Percentiles rank a stretch among this genome's conserved stretches.
These are phyloP conservation scores for Blastobotrys malaysiensis DNA, from an alignment of 1,139 yeast genomes.

Conservation along the genomic window DNA sequence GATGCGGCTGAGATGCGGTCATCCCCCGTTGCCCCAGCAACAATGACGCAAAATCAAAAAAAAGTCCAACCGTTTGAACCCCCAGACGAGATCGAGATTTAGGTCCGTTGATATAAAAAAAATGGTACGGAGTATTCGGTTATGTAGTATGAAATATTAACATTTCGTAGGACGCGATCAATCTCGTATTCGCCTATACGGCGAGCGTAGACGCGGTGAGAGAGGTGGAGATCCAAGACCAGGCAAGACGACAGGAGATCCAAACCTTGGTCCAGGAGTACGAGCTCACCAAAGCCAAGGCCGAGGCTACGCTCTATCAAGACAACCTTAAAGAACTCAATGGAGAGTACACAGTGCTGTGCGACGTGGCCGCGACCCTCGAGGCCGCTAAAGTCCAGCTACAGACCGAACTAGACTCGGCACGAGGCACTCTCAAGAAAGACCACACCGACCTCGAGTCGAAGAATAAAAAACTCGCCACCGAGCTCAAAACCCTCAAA, in stretches of 20 bases:
- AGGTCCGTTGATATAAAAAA: no score
- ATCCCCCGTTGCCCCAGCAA: no score
- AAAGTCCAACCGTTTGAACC: no score
- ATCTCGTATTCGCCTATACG: neutral
- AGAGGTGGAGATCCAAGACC: neutral
- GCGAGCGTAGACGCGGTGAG: neutral
- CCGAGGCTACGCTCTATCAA: neutral
- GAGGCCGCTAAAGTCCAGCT: neutral
- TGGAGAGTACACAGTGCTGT: neutral
- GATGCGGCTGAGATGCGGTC: no score
- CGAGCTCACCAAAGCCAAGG: neutral
- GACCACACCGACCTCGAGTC: slow-evolving; percentile 11
- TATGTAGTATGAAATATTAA: neutral
- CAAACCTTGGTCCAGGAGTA: neutral
- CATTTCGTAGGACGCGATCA: neutral
- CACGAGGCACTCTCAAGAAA: neutral
- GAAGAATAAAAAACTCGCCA: slow-evolving; percentile 10
- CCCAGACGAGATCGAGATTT: no score
- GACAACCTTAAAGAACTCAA: neutral
- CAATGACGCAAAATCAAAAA: no score
- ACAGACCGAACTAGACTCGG: neutral
- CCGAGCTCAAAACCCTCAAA: slow-evolving; percentile 12
- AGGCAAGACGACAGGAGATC: neutral
- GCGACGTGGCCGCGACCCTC: neutral
- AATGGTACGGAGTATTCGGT: neutral